These are phyloP conservation scores for Volvox reticuliferus DNA, from an alignment of 139 green algal species.

Conservation along the genomic window DNA sequence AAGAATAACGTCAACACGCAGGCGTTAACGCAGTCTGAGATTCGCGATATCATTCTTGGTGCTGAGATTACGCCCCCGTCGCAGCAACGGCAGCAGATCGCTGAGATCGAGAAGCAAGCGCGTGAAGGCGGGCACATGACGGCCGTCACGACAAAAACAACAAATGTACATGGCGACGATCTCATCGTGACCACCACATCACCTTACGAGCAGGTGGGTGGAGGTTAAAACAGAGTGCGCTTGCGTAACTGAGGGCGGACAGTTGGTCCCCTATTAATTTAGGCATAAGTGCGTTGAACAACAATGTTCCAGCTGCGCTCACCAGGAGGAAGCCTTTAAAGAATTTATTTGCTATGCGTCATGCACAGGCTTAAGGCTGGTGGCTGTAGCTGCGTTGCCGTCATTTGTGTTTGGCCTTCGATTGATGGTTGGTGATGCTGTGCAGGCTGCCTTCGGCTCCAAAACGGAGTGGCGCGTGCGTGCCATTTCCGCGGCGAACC, in stretches of 20 bases:
- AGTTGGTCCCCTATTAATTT: no score
- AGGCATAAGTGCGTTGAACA: no score
- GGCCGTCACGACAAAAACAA: slow-evolving; percentile 94
- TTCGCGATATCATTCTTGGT: slow-evolving; percentile 99
- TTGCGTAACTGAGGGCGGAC: no score
- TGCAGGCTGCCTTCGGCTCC: slow-evolving; percentile 85
- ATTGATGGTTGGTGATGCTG: background rate
- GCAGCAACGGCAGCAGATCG: slow-evolving; percentile 98
- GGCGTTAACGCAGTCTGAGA: slow-evolving; percentile 91
- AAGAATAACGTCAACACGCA: slow-evolving; percentile 99
- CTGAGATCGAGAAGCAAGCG: slow-evolving; percentile 98
- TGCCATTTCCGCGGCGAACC: slow-evolving; percentile 96
- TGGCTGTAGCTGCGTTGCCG: background rate
- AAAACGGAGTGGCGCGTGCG: slow-evolving; percentile 99
- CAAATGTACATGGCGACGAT: slow-evolving; percentile 98
- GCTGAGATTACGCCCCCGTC: slow-evolving; percentile 98
- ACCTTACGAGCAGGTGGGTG: slow-evolving; percentile 94
- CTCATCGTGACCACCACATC: slow-evolving; percentile 97
- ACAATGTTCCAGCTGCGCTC: no score
- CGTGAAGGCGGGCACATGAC: slow-evolving; percentile 89
- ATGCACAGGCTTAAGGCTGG: background rate
- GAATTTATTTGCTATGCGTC: background rate
- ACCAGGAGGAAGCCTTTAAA: background rate
- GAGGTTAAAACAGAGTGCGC: no score
- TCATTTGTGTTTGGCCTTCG: no score